phyloP scores from a whole-genome alignment of 179 eudicot species.

The Beta macrorhiza region DNA sequence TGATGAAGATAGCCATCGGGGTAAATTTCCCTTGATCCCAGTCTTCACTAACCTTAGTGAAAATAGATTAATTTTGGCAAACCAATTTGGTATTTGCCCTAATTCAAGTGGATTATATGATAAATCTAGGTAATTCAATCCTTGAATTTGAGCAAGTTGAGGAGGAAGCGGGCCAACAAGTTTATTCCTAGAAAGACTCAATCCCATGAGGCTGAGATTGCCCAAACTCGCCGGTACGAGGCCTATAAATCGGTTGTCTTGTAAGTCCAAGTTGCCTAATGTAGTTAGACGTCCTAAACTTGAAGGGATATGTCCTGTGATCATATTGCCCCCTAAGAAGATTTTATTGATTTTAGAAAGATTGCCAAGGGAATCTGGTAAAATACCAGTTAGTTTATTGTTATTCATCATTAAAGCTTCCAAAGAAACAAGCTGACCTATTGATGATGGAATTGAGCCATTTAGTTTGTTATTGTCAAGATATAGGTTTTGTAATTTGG shows the following conservation, averaged over 20 bases:
- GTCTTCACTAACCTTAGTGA: background rate
- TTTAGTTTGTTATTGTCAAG: constrained; percentile 43
- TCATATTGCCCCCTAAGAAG: constrained; percentile 43
- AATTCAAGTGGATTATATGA: constrained; percentile 10
- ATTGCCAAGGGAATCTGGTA: constrained; percentile 47
- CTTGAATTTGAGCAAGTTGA: background rate
- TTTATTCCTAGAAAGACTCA: constrained; percentile 25
- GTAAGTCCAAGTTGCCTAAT: constrained; percentile 38
- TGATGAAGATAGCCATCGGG: background rate
- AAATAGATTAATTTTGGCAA: background rate
- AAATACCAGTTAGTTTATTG: constrained; percentile 41
- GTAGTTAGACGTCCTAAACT: constrained; percentile 43
- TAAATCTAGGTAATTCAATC: background rate
- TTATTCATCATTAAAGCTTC: constrained; percentile 29
- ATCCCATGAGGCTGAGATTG: constrained; percentile 29
- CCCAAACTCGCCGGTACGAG: constrained; percentile 53
- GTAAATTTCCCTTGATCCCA: background rate
- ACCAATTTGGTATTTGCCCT: background rate
- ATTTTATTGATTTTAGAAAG: constrained; percentile 42
- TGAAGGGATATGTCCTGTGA: constrained; percentile 49
- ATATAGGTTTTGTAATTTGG: constrained; percentile 31
- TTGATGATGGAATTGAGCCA: constrained; percentile 49
- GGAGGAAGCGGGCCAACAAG: constrained; percentile 20
- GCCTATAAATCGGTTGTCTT: constrained; percentile 42
- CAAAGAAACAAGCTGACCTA: constrained; percentile 43